Evolutionary conservation across 1,139 yeast genomes (phyloP).

Genomic region (Pneumocystis jirovecii): DNA sequence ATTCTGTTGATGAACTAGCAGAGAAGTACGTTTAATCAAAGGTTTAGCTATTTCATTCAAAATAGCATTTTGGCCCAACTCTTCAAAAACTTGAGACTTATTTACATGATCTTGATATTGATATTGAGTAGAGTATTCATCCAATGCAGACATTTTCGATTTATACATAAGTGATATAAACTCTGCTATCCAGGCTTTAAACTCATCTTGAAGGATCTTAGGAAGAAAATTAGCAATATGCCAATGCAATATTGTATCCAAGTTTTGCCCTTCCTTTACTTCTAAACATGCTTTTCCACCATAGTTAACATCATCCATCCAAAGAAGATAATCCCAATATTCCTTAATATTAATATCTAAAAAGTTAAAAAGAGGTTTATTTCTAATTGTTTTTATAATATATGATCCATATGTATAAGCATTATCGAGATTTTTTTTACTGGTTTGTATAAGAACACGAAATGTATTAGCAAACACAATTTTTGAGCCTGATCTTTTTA

Average conservation of each 20-base stretch:
- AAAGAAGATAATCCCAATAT: conserved; percentile 80
- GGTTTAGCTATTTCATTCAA: conserved; percentile 42
- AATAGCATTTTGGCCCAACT: conserved; percentile 15
- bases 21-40: conserved; percentile 48
- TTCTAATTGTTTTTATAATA: conserved; percentile 59
- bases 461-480: conserved; percentile 73
- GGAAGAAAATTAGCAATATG: conserved; percentile 68
- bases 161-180: conserved; percentile 58
- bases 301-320: conserved; percentile 89
- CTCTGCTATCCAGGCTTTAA: conserved; percentile 73
- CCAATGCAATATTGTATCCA: conserved; percentile 56
- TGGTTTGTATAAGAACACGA: conserved; percentile 56
- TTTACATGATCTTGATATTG: conserved; percentile 21
- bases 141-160: conserved; percentile 29
- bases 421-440: conserved; percentile 66
- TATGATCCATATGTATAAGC: conserved; percentile 92
- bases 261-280: conserved; percentile 28
- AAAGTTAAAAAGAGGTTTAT: conserved; percentile 69
- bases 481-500: conserved; percentile 58
- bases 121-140: conserved; percentile 21
- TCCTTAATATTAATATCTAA: conserved; percentile 58
- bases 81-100: conserved; percentile 29
- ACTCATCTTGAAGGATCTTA: conserved; percentile 56
- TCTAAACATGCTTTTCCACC: conserved; percentile 67
- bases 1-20: conserved; percentile 50